Evolutionary conservation across 768 basidiomycete species (phyloP), one percentile per base, ranked within the genome.

Genomic region (Hypholoma fasciculare): DNA sequence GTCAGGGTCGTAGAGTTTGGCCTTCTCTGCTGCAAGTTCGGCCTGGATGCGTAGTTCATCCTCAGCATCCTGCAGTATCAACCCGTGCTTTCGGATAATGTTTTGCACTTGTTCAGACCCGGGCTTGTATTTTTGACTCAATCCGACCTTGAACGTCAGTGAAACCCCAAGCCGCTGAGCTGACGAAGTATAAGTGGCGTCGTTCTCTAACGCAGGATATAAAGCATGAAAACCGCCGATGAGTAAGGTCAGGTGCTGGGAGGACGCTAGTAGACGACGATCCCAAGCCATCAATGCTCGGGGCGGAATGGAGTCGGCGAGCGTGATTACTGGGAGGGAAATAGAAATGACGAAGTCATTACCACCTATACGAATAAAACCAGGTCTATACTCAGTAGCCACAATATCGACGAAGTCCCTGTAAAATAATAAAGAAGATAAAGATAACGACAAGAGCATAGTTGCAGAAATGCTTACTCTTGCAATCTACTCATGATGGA

Each of bases 201-300:
- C 78, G 3, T 68, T 60, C 49, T 72, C 65, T 42, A 87, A 58
- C 43, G 81, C 70, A n/a, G 86, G 87, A 70, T 87, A 85, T 48
- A 76, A 63, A 2, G 80, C 77, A 19, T 73, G 71, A 56, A 83
- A 74, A 7, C 86, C 83, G 16, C 82, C 82, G 14, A 90, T 82
- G 26, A 90, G 77, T n/a, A 90, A 78, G 5, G 82, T 83, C 48
- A 91, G 74, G 71, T 88, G 76, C 19, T 82, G 82, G 12, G 80
- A 72, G 30, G 78, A 76, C 4, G 82, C 76, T 19, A 90, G 76
- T 5, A 90, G 78, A 8, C 80, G 80, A 13, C 82, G 76, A 64
- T 91, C 89, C 89, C 89, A 91, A 20, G 88, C 88, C 70, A 88
- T 82, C 34, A 91, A 73, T 9, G 87, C 88, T 38, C 84, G 83